Evolutionary conservation across 164 flowering plant genomes (phyloP), one percentile per base, ranked within the genome.

Genomic region (Kalanchoe fedtschenkoi): DNA sequence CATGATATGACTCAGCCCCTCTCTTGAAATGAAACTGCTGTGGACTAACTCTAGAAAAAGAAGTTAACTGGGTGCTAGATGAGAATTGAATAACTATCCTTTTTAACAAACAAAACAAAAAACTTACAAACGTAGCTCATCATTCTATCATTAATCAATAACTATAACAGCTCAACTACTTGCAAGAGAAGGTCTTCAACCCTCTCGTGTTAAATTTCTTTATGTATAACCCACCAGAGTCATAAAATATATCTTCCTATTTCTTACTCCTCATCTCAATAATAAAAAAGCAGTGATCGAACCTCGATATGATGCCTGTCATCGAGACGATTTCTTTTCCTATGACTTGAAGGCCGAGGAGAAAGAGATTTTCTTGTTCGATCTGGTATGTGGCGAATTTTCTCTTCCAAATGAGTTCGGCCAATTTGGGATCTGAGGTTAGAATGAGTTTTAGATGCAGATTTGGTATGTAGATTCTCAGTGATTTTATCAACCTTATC

Each of bases 371-470:
- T 70, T 56, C 64, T 78, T 19, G 33, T 24, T 59, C 35, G 83
- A 63, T 63, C 66, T 55, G 32, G 64, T 70, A 64, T 73, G 0
- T 16, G 76, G 34, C 51, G 72, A 56, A 30, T 11, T 70, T 77
- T 82, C 51, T 74, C 76, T 66, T 80, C 80, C 1, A 39, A 28
- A 46, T 64, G 71, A 32, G 65, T 41, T 34, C 42, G 64, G 3
- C 70, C 78, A 66, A 71, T 62, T 38, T 70, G 83, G 43, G 83
- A 74, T 47, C 81, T 86, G 28, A 70, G 81, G 60, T 83, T 72
- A 58, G 85, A 78, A 64, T 87, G 93, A 2, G 75, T 77, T 43
- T 87, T 84, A 58, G 68, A 74, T 3, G 51, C 81, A 78, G 83
- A 80, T 68, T 78, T 79, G 11, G 68, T 65, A 26, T 78, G 55